phyloP scores from a whole-genome alignment of 495 filamentous ascomycete species.

The Daldinia loculata region DNA sequence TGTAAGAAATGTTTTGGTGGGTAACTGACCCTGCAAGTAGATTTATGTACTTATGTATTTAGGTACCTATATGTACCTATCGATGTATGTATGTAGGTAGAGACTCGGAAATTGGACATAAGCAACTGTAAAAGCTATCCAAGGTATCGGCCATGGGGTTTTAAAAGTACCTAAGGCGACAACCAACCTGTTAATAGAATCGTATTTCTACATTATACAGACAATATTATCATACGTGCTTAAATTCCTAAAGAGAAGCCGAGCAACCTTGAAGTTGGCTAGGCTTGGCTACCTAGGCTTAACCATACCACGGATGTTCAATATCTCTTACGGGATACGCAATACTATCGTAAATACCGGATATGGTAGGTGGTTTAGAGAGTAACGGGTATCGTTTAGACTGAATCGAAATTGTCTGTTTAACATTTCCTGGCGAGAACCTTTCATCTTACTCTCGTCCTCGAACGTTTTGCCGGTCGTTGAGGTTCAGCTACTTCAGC shows the following conservation, averaged over 20 bases:
- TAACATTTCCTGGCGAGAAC: conserved; percentile 10
- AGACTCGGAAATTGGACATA: no score
- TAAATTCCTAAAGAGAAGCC: neutral
- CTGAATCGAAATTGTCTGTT: conserved; percentile 29
- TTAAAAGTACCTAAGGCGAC: neutral
- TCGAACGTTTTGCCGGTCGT: conserved; percentile 48
- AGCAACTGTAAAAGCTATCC: neutral
- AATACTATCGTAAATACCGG: neutral
- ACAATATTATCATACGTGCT: neutral
- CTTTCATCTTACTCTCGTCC: conserved; percentile 44
- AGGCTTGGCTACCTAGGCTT: neutral
- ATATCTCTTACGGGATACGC: neutral
- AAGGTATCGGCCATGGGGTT: neutral
- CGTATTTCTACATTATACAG: neutral
- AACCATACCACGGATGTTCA: neutral
- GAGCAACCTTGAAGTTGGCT: neutral
- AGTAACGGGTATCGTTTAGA: conserved; percentile 40
- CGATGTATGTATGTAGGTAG: no score
- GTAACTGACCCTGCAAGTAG: no score
- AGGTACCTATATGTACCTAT: no score
- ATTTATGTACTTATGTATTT: no score
- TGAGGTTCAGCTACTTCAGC: conserved; percentile 45
- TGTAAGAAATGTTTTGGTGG: no score
- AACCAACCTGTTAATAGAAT: neutral
- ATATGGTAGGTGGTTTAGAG: conserved; percentile 5